Base-by-base conservation (phyloP, 2,329 filamentous ascomycete species). In the Cladophialophora exuberans region DNA sequence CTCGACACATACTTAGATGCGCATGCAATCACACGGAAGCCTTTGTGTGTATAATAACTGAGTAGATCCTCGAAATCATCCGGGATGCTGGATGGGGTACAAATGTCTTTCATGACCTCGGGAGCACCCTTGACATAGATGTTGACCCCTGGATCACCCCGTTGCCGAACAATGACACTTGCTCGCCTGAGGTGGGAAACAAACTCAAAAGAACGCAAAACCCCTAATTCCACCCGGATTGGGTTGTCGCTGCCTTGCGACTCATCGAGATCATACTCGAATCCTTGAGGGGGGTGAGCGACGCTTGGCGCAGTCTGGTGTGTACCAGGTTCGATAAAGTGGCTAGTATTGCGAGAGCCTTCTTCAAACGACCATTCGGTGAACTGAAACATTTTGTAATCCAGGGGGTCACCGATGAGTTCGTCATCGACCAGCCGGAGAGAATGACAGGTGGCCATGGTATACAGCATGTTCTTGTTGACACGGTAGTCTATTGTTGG, bases 301-400 rank as follows among this genome's bases (percentile, higher is more conserved):
- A 97, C 85, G 2, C 94, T 93, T n/a, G 93, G 94, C 1, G 67
- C 68, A 4, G 88, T 86, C 31, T 97, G 80, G 6, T 86, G 85
- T 3, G 82, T 79, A 65, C 87, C 86, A 54, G 92, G 88, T 42
- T 93, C 89, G 45, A 88, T 84, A 36, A 79, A 79, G 48, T 83
- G 83, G 23, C 80, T 82, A 20, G 79, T 73, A 48, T 81, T 80
- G 63, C 92, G 86, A 41, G 85, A 85, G 2, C 91, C 90, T 75
- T 99, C 94, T 69, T 96, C 89, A 64, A 90, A 99, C 3, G 84
- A 83, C 94, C 94, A 99, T 4, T 83, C 82, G 0, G 94, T 97
- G 64, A 96, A 99, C 62, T 96, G 87, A 69, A 99, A 99, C 94
- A 99, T 99, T 70, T 97, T 97, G 54, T 97, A 79, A 70, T 99